Evolutionary conservation across 108 stramenopile genomes (phyloP).

Genomic region (Parietichytrium sp.): DNA sequence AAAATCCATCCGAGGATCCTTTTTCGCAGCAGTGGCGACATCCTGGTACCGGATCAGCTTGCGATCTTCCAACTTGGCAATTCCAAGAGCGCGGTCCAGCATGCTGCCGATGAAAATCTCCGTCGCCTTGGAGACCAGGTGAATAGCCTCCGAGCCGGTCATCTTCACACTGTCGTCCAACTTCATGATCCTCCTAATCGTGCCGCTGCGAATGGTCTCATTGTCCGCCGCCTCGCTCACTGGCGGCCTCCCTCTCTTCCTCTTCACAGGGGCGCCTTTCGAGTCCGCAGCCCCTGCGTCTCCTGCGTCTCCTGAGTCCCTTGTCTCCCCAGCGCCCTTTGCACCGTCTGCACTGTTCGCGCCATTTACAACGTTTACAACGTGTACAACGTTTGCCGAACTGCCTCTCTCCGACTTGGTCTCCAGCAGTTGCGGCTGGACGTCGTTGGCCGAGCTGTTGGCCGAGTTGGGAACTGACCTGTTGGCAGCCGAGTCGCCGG

Average conservation of each 20-base stretch:
- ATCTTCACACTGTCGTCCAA: background rate
- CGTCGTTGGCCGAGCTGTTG: too few species aligned
- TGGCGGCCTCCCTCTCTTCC: background rate
- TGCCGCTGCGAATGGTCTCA: conserved; percentile 26
- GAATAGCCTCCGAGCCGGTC: conserved; percentile 34
- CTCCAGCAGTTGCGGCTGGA: too few species aligned
- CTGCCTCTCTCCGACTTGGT: too few species aligned
- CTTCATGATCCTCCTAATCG: conserved; percentile 32
- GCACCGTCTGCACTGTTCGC: too few species aligned
- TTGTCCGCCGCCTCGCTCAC: background rate
- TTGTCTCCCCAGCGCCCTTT: background rate
- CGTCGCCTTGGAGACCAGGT: conserved; percentile 20
- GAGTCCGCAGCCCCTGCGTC: background rate
- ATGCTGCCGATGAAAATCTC: background rate
- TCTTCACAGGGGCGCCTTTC: background rate
- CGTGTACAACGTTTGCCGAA: too few species aligned
- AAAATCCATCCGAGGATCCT: background rate
- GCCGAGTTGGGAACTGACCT: too few species aligned
- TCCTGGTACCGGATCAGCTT: conserved; percentile 3
- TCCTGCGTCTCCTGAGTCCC: background rate
- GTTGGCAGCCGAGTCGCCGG: too few species aligned
- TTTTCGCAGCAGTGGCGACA: background rate
- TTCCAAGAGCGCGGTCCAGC: background rate
- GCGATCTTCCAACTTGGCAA: background rate
- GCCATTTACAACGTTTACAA: too few species aligned